phyloP scores from a whole-genome alignment of 345 rosid genomes.

The Eucalyptus erythrocorys region DNA sequence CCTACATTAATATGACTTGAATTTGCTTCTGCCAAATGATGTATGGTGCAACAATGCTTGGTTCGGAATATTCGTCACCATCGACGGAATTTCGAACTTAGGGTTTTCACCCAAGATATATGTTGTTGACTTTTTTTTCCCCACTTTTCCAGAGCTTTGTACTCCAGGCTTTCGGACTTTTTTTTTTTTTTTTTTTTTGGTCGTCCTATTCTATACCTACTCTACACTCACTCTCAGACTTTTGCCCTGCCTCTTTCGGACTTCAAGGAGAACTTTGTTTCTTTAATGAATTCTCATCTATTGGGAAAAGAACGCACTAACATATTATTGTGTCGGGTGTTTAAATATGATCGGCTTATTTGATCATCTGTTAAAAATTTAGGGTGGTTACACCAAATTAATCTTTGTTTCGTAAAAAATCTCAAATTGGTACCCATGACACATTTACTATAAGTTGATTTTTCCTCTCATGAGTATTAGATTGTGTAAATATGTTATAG shows the following conservation, averaged over 20 bases:
- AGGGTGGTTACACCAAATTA: neutral
- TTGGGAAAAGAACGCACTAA: neutral
- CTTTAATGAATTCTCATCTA: neutral
- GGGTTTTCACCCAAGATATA: neutral
- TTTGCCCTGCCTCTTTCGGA: no score
- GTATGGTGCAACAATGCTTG: neutral
- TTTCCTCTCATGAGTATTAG: neutral
- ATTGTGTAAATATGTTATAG: neutral
- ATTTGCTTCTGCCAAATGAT: neutral
- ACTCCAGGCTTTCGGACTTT: neutral
- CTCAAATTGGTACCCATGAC: neutral
- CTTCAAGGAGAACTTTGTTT: neutral
- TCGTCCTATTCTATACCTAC: no score
- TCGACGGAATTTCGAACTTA: neutral
- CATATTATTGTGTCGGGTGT: neutral
- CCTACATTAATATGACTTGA: neutral
- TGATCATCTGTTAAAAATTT: neutral
- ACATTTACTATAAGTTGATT: neutral
- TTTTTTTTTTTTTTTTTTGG: no score
- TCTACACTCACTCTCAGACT: no score
- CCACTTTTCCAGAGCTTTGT: neutral
- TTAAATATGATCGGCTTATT: neutral
- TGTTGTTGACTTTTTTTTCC: neutral
- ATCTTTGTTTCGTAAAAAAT: accelerated
- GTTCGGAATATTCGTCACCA: neutral